Evolutionary conservation across 768 basidiomycete genomes (phyloP), one percentile per base, ranked within the genome.

Genomic region (Megacollybia marginata): DNA sequence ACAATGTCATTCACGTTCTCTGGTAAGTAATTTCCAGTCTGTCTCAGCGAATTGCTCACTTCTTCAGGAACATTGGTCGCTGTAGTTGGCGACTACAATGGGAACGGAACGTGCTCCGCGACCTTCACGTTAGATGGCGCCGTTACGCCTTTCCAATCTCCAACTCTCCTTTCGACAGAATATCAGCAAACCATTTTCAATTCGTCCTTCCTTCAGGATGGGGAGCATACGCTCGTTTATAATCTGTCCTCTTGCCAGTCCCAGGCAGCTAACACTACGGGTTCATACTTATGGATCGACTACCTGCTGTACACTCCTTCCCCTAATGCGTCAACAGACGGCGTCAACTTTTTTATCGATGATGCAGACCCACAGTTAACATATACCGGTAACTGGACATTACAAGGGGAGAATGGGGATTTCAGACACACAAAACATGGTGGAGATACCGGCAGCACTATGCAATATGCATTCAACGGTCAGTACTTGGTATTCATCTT

Each of bases 221-320:
- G 46, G 18, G 44, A 50, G 10, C 60, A 62, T 42, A 60, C 56
- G 15, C 47, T 62, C 42, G 48, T 51, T 45, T 62, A 58, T 50
- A 54, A 55, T 5, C 5, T 57, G 2, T 5, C 50, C 15, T 57
- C 59, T 3, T 62, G 60, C 42, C 36, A 49, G n/a, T 47, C 52
- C 23, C 15, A 28, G 13, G 9, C 13, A 9, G 42, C 48, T 10
- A 46, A 42, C 33, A 40, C n/a, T 43, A 32, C 52, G 9, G 9
- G 52, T 13, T 52, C 54, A 11, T 47, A 53, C 46, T 32, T 57
- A 31, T 62, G 54, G 55, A 42, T 62, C 13, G 60, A 62, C 42
- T 62, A 62, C 47, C 34, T 62, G 18, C 53, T 62, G 8, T 62
- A 62, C 43, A 46, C 49, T 20, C 53, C 60, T 4, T 56, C 60